A percentile compares a stretch with the other conserved stretches of the same genome.
These are phyloP conservation scores for sorghum (Sorghum bicolor) DNA, from an alignment of 176 grass and related monocot species.

Conservation along the genomic window Sorghum_bicolor_NCBIv3 NC_012871.2:64094501-64095000, in stretches of 20 bases:
- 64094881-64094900: slow-evolving; percentile 48
- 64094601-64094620: background rate
- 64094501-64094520: background rate
- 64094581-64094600: background rate
- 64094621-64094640: background rate
- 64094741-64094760: background rate
- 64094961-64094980: slow-evolving; percentile 58
- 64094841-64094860: slow-evolving; percentile 60
- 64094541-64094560: background rate
- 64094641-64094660: background rate
- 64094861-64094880: slow-evolving; percentile 52
- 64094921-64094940: slow-evolving; percentile 50
- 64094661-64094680: background rate
- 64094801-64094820: slow-evolving; percentile 58
- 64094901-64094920: slow-evolving; percentile 48
- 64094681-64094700: background rate
- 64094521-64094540: background rate
- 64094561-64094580: background rate
- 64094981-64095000: slow-evolving; percentile 53
- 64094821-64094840: slow-evolving; percentile 53
- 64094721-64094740: background rate
- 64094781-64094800: slow-evolving; percentile 53
- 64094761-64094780: slow-evolving; percentile 46
- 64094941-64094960: slow-evolving; percentile 43
- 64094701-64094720: background rate